A percentile compares a stretch with the other conserved stretches of the same genome.
phyloP scores from a whole-genome alignment of 352 stramenopile genomes.

The Pythium dissimile region DNA sequence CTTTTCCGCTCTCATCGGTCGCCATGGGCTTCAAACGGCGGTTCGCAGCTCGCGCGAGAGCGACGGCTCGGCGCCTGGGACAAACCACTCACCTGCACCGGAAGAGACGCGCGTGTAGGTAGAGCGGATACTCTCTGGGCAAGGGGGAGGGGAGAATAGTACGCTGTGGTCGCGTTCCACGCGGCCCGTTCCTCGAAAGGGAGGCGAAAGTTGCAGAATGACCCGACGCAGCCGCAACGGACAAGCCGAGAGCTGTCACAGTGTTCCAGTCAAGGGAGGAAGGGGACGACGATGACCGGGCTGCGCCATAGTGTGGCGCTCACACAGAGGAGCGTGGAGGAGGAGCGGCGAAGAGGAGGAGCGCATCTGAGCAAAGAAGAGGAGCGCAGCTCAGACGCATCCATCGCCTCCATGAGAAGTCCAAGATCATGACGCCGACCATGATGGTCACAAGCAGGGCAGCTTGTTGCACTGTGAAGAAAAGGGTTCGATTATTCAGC shows the following conservation, averaged over 20 bases:
- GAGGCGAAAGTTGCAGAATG: slow-evolving; percentile 35
- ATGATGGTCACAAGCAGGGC: too few relatives aligned
- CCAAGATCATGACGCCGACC: too few relatives aligned
- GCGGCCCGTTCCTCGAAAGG: slow-evolving; percentile 28
- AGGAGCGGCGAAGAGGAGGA: not conserved
- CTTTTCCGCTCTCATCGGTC: not conserved
- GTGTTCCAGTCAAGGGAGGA: not conserved
- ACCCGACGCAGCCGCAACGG: slow-evolving; percentile 1
- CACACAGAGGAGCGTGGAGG: too few relatives aligned
- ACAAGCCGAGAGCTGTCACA: not conserved
- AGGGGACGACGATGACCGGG: too few relatives aligned
- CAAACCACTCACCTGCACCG: slow-evolving; percentile 2
- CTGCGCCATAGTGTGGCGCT: too few relatives aligned
- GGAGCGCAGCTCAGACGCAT: slow-evolving; percentile 15
- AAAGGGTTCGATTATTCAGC: slow-evolving; percentile 26
- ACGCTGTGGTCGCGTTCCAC: too few relatives aligned
- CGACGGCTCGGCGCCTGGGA: not conserved
- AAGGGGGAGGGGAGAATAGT: too few relatives aligned
- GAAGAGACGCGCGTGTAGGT: not conserved
- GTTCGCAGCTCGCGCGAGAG: slow-evolving; percentile 1
- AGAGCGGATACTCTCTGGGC: too few relatives aligned
- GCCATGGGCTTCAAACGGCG: not conserved
- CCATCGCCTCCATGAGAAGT: slow-evolving; percentile 4
- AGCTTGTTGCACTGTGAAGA: too few relatives aligned
- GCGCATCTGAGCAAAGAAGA: not conserved